Evolutionary conservation across 495 filamentous ascomycete species (phyloP), one percentile per base, ranked within the genome.

Genomic region (Oleoguttula mirabilis): DNA sequence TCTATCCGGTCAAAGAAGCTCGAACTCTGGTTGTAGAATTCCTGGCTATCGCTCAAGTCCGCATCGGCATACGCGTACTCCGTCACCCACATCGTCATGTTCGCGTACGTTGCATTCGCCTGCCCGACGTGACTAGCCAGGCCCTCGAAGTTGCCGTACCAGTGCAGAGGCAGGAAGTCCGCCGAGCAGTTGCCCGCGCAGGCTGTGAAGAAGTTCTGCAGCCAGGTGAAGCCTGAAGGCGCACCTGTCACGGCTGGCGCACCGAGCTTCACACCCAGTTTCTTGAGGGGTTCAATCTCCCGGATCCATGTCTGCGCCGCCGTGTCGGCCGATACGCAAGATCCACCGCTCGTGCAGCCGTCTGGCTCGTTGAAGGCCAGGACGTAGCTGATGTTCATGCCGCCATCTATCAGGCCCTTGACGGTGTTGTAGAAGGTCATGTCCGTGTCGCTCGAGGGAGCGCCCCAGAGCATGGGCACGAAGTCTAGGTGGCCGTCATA

Each of bases 401-500:
- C 75, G 14, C 50, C 47, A 21, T 62, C 50, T 44, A 80, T 68
- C 50, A 74, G 63, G 8, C 46, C 22, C 15, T 37, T 24, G 19
- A 84, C 66, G 12, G 61, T 64, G 33, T 68, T 60, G 22, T 74
- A 59, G 59, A 82, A 82, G 10, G 67, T 56, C 4, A 63, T 73
- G 51, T 57, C 59, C 34, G 46, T 49, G 33, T 64, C 55, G 15
- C 52, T 51, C 10, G 3, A 3, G 4, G 47, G 47, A 20, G 39
- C 36, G 21, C 81, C 81, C 78, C 77, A 87, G 22, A 85, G 68
- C 82, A 84, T 84, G 22, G 82, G 82, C n/a, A 88, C 78, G 52
- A 84, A 88, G 54, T 82, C 62, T 48, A 85, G 65, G 43, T 51
- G 58, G 39, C 61, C 60, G 21, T 54, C 38, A 59, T 68, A 75